A percentile compares a stretch with the other conserved stretches of the same genome.
phyloP scores from a whole-genome alignment of 805 yeast species.

The Kuraishia capsulata region DNA sequence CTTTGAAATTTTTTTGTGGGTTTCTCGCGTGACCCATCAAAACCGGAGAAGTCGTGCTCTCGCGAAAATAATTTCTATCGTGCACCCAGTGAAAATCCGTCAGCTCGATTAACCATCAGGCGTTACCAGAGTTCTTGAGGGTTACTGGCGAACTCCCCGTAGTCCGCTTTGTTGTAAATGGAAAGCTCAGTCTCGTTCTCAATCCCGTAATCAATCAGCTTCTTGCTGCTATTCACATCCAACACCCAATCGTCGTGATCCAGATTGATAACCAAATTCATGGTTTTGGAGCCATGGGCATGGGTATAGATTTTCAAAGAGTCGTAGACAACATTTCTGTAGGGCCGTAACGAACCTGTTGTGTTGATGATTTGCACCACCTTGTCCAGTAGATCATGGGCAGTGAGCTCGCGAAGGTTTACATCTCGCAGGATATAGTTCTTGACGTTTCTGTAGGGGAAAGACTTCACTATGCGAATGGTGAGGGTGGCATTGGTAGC shows the following conservation, averaged over 20 bases:
- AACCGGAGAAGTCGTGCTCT: too few species aligned
- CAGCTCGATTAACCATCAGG: too few species aligned
- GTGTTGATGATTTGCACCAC: conserved; percentile 32
- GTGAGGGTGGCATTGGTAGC: conserved; percentile 70
- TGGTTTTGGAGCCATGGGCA: conserved; percentile 91
- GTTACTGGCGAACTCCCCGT: conserved; percentile 58
- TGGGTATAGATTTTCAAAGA: conserved; percentile 82
- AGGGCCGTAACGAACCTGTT: conserved; percentile 72
- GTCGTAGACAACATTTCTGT: conserved; percentile 65
- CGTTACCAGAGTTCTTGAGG: conserved; percentile 93
- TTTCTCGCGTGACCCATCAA: too few species aligned
- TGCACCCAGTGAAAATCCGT: too few species aligned
- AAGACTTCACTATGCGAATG: conserved; percentile 80
- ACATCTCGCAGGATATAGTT: conserved; percentile 62
- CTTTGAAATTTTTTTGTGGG: too few species aligned
- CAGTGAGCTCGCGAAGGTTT: conserved; percentile 63
- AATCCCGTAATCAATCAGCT: conserved; percentile 42
- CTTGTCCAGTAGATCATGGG: conserved; percentile 49
- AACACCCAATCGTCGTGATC: conserved; percentile 76
- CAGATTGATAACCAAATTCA: conserved; percentile 84
- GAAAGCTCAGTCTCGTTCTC: conserved; percentile 92
- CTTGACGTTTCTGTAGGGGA: conserved; percentile 82
- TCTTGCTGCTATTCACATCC: conserved; percentile 27
- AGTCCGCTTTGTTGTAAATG: conserved; percentile 61
- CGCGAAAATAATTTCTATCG: too few species aligned